Evolutionary conservation across 1,284 basidiomycete species (phyloP), one percentile per base, ranked within the genome.

Genomic region (Cryptococcus sp.): DNA sequence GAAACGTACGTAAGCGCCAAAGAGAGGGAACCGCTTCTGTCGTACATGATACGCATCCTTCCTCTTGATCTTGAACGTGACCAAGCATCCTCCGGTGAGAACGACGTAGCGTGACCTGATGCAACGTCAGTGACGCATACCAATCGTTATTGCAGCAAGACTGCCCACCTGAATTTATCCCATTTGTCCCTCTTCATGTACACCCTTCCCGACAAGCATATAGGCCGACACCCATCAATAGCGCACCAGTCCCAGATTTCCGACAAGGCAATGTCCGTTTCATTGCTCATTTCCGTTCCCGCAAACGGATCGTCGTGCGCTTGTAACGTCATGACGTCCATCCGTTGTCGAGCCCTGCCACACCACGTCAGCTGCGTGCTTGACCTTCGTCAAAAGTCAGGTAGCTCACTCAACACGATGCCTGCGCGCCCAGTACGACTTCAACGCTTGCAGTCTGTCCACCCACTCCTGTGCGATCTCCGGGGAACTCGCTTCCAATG

Each of bases 171-270:
- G 59, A 77, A 78, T 60, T 77, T 76, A 35, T 61, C 53, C 41
- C 55, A 69, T 22, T 48, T 51, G 25, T 69, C 67, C 25, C 69
- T 66, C 52, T 68, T 70, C 53, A 78, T 49, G 53, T 70, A 77
- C 11, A 79, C 42, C n/a, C 70, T 61, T 8, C 76, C 76, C 1
- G 70, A 52, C 23, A 68, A 57, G n/a, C 68, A 69, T 20, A 74
- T 61, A 1, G 73, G 57, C 13, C 69, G 67, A 60, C 78, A 79
- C 0, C 73, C 75, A 23, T 74, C 63, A 45, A 77, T 67, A 5
- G 67, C 63, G 51, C 78, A 79, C 77, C 75, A 77, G 56, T 78
- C 73, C 72, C 75, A 78, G n/a, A 78, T 55, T 27, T 71, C 64
- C n/a, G 57, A 52, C 7, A 72, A 53, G 6, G 65, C 45, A 2